Conservation (phyloP, 2,329 filamentous ascomycete genomes). For the Penicillium glabrum region DNA sequence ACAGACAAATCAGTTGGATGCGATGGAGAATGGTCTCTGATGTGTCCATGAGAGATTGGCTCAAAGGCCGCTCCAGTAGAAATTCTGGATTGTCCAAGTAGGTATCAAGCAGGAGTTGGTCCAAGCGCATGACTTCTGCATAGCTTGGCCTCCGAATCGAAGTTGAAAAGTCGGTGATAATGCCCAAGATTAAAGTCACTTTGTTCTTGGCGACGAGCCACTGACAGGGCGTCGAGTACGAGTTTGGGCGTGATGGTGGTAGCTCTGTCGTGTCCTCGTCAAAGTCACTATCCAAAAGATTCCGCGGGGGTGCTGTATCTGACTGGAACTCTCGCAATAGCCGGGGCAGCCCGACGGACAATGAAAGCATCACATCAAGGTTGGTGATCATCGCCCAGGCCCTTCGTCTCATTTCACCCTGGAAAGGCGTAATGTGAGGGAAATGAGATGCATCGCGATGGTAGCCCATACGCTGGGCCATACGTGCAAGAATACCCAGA, state of each 20-base stretch:
- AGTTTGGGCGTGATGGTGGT: slow-evolving; percentile 52
- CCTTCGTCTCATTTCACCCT: slow-evolving; percentile 53
- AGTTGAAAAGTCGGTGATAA: slow-evolving; percentile 32
- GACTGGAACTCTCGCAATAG: slow-evolving; percentile 59
- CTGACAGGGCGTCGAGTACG: slow-evolving; percentile 50
- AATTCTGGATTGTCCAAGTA: slow-evolving; percentile 1
- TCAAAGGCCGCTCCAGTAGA: slow-evolving; percentile 10
- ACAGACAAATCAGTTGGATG: slow-evolving; percentile 51
- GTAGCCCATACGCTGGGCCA: slow-evolving; percentile 61
- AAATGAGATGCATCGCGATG: slow-evolving; percentile 57
- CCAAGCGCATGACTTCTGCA: slow-evolving; percentile 24
- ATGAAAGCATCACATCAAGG: slow-evolving; percentile 60
- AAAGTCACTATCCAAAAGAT: slow-evolving; percentile 62
- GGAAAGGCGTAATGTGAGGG: slow-evolving; percentile 51
- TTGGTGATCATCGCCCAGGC: slow-evolving; percentile 44
- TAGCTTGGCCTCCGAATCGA: slow-evolving; percentile 31
- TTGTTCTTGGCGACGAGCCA: slow-evolving; percentile 36
- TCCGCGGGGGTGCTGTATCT: slow-evolving; percentile 57
- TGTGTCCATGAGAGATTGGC: slow-evolving; percentile 44
- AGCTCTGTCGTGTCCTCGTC: slow-evolving; percentile 49
- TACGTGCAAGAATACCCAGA: slow-evolving; percentile 46
- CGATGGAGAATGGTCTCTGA: slow-evolving; percentile 52
- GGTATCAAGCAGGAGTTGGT: slow-evolving; percentile 7
- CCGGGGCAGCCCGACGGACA: slow-evolving; percentile 62
- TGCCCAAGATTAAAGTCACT: slow-evolving; percentile 31